Evolutionary conservation across 306 rosid species (phyloP), one percentile per base, ranked within the genome.

Genomic region (Cicer cuneatum): DNA sequence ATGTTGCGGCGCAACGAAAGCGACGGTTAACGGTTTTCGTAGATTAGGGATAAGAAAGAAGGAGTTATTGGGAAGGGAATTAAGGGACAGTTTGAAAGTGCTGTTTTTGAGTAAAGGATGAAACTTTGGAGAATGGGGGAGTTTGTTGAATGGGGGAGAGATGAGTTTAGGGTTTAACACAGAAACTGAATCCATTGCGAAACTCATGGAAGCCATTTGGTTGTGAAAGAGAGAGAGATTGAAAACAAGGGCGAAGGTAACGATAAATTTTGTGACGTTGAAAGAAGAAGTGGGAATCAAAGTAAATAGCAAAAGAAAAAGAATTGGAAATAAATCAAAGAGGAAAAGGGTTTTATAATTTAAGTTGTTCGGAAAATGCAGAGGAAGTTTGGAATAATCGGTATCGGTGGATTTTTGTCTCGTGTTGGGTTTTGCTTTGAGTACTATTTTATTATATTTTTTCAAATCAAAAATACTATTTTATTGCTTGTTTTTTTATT

Each of bases 181-280:
- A 40, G 85, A 87, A 81, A 89, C 75, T 1, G 92, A 85, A 47
- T 95, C 93, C 85, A 91, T 49, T 7, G 87, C 47, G 65, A 75
- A 72, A 79, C 59, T 76, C 92, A 86, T 87, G 16, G 56, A 57
- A 2, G 63, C 38, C 69, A 48, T 46, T 4, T 18, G 18, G 53
- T 10, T 7, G 57, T 46, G 42, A 41, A 38, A 40, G 4, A 6
- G 29, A 53, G 33, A n/a, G 24, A 29, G 59, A 47, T 21, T 52
- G 61, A 51, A 54, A 18, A 29, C 48, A 18, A 52, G 77, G 76
- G 58, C 79, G 85, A 85, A 77, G 88, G 46, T 15, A 64, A 74
- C 85, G 73, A 76, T 66, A 56, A 16, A 29, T 29, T 8, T 24
- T 11, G 13, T 9, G n/a, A 29, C 2, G 40, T 6, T 14, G 66